Evolutionary conservation across 495 filamentous ascomycete species (phyloP), one percentile per base, ranked within the genome.

Genomic region (Penicillium cataractarum): DNA sequence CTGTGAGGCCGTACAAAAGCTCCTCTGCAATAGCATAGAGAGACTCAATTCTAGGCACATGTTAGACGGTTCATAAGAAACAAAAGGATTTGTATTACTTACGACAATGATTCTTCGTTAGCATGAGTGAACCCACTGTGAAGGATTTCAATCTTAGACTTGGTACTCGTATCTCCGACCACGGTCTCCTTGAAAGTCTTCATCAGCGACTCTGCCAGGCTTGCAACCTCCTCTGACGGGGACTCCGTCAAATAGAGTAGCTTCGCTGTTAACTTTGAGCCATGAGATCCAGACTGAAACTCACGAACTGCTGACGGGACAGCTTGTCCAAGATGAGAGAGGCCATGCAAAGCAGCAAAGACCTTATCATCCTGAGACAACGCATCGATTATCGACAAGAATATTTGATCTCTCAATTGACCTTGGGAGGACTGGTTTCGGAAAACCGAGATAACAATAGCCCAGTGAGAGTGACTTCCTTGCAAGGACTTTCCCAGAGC

Each of bases 201-300:
- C 50, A 76, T 71, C 27, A 88, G 58, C 6, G 66, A 73, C 37
- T 80, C 75, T 10, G 87, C 85, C 40, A 80, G 65, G 31, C 77
- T 69, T 10, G 84, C 75, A 17, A 89, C 65, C n/a, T 79, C 78
- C 21, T 87, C 84, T 29, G 82, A 76, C 6, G 80, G 57, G 10
- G 83, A 84, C 55, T 90, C 86, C 21, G 83, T 74, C 8, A 90
- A 73, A 52, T 80, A 82, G 0, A 90, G 70, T 9, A 91, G 66
- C 46, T 79, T 82, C 27, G 79, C 82, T 17, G 87, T 73, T 50
- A 90, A 61, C 44, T 79, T 78, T 4, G 83, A 80, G 17, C 86
- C 86, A 61, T 82, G 57, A 10, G 70, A 48, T 2, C 82, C 80
- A 33, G 67, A 69, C 32, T 80, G 76, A 44, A 84, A 83, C 7